A percentile compares a stretch with the other conserved stretches of the same genome.
Evolutionary conservation across 2,329 filamentous ascomycete species (phyloP).

Genomic region (Colletotrichum sp.): DNA sequence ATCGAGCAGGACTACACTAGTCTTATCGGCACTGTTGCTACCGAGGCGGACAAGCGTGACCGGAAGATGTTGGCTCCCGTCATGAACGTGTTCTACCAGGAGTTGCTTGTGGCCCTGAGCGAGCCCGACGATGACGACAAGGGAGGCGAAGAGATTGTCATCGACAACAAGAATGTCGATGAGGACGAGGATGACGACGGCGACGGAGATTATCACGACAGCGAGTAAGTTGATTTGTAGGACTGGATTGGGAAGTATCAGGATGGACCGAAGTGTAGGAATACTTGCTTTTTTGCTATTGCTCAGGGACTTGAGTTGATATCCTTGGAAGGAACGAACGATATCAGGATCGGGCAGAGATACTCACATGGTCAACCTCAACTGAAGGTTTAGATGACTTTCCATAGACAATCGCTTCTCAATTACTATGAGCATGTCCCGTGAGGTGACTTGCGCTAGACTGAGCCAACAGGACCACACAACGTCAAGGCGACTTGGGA

Average conservation of each 20-base stretch:
- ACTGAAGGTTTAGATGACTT: not conserved
- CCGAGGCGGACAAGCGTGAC: not conserved
- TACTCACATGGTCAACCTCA: not conserved
- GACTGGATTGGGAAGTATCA: not conserved
- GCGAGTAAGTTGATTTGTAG: not conserved
- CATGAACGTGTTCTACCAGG: not conserved
- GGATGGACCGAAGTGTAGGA: not conserved
- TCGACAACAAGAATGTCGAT: not conserved
- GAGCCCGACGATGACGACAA: not conserved
- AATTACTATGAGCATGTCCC: not conserved
- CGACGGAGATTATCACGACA: not conserved
- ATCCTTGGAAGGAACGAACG: not conserved
- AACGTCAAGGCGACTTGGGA: not conserved
- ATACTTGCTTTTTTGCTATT: not conserved
- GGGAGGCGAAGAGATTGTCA: not conserved
- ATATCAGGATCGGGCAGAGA: not conserved
- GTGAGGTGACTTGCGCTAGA: not conserved
- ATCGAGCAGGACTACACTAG: constrained; percentile 25
- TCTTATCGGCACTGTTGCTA: constrained; percentile 22
- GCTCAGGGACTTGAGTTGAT: not conserved
- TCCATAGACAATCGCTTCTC: not conserved
- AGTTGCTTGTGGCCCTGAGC: not conserved
- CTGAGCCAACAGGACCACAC: not conserved
- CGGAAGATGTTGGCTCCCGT: not conserved
- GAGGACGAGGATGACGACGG: not conserved